Evolutionary conservation across 257 asterid genomes (phyloP).

Genomic region (Solanum ossicruentum): DNA sequence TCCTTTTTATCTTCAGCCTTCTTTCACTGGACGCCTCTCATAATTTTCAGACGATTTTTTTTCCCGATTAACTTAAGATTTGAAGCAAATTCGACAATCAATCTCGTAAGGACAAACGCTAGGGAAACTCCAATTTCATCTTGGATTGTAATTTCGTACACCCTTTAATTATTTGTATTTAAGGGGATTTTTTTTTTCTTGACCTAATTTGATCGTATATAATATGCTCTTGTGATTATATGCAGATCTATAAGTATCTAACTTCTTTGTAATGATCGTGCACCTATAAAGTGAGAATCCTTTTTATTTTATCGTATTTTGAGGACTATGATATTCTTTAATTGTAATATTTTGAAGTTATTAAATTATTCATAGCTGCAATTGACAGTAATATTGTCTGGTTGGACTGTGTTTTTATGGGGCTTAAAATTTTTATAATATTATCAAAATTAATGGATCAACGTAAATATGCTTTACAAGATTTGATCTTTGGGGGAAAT

Average conservation of each 20-base stretch:
- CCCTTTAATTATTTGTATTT: constrained; percentile 1
- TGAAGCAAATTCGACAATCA: constrained; percentile 10
- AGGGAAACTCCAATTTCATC: constrained; percentile 6
- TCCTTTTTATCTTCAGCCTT: background rate
- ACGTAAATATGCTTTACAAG: background rate
- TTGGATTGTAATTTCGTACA: constrained; percentile 16
- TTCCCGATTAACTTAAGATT: background rate
- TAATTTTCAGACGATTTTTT: background rate
- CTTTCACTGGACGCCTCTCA: background rate
- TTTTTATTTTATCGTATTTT: constrained; percentile 2
- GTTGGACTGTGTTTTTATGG: background rate
- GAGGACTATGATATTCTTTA: background rate
- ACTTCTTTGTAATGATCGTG: background rate
- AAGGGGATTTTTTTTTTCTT: background rate
- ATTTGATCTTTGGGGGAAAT: background rate
- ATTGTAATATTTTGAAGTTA: background rate
- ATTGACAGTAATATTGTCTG: background rate
- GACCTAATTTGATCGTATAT: background rate
- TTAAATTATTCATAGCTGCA: background rate
- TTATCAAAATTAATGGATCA: background rate
- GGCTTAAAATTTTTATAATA: background rate
- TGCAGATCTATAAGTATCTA: background rate
- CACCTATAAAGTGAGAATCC: constrained; percentile 1
- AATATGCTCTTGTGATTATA: background rate
- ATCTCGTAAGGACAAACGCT: constrained; percentile 10